Conservation (phyloP, 768 basidiomycete genomes). For the Podaxis sp. region DNA sequence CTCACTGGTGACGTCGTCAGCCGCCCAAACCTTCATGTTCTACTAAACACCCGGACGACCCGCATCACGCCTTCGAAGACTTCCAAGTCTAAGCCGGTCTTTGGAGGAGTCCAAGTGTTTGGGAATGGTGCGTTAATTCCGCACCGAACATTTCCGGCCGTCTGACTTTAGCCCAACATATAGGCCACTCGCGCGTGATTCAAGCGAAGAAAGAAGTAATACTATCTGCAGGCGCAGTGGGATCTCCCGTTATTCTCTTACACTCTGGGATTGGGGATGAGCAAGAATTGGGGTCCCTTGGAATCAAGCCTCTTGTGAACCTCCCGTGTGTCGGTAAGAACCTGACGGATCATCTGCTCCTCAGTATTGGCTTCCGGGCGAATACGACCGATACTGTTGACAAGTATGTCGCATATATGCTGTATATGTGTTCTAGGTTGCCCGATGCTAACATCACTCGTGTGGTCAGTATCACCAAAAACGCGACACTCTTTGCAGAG, state of each 20-base stretch:
- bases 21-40: conserved; percentile 12
- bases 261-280: conserved; percentile 19
- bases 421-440: background rate
- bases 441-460: background rate
- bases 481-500: conserved; percentile 8
- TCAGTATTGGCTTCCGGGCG: conserved; percentile 15
- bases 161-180: too few relatives aligned
- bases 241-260: conserved; percentile 17
- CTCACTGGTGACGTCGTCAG: conserved; percentile 21
- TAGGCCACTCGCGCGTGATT: background rate
- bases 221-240: conserved; percentile 16
- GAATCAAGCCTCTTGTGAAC: conserved; percentile 25
- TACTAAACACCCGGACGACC: background rate
- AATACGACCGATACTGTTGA: conserved; percentile 13
- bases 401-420: too few relatives aligned
- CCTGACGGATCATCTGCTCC: conserved; percentile 25
- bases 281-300: conserved; percentile 13
- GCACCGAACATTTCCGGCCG: background rate
- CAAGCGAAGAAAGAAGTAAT: conserved; percentile 13
- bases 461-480: background rate
- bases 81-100: background rate
- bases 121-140: background rate
- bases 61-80: background rate
- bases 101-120: background rate
- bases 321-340: conserved; percentile 28